Conservation (phyloP, 2,329 filamentous ascomycete genomes). For the Gaeumannomyces tritici region DNA sequence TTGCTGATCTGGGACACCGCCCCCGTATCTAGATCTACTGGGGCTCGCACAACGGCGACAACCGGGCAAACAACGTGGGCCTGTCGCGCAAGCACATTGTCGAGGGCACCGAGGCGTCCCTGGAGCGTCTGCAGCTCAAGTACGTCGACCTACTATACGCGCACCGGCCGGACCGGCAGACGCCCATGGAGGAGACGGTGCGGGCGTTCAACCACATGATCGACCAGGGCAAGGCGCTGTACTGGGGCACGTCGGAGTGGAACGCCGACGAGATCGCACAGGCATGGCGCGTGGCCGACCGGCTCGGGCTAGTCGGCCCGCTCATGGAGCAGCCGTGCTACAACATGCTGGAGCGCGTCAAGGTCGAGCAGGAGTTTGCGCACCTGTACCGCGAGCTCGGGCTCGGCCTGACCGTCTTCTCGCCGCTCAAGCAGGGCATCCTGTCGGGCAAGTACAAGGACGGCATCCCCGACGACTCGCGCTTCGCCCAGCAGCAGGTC, state of each 20-base stretch:
- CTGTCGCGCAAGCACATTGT: slow-evolving; percentile 52
- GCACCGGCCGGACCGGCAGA: slow-evolving; percentile 57
- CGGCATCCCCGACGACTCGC: slow-evolving; percentile 49
- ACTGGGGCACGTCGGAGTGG: slow-evolving; percentile 68
- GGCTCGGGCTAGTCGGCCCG: slow-evolving; percentile 51
- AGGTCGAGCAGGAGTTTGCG: slow-evolving; percentile 44
- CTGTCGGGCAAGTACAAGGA: slow-evolving; percentile 56
- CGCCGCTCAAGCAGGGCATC: slow-evolving; percentile 43
- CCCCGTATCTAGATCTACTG: slow-evolving; percentile 46
- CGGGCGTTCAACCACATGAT: slow-evolving; percentile 64
- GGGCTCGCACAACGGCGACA: slow-evolving; percentile 50
- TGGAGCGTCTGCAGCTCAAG: slow-evolving; percentile 45
- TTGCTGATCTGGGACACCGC: neutral
- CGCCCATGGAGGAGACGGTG: slow-evolving; percentile 63
- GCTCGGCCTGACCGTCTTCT: slow-evolving; percentile 44
- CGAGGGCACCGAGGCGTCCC: slow-evolving; percentile 47
- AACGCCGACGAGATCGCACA: slow-evolving; percentile 57
- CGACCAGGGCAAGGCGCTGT: slow-evolving; percentile 56
- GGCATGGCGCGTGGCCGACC: slow-evolving; percentile 49
- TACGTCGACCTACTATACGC: slow-evolving; percentile 64
- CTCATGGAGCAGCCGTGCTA: slow-evolving; percentile 60
- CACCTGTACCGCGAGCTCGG: slow-evolving; percentile 46
- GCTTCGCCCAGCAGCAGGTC: slow-evolving; percentile 46
- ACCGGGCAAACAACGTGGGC: slow-evolving; percentile 50
- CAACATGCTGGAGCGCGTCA: slow-evolving; percentile 49